phyloP scores from a whole-genome alignment of 805 yeast genomes.

The Ogataea kodamae region DNA sequence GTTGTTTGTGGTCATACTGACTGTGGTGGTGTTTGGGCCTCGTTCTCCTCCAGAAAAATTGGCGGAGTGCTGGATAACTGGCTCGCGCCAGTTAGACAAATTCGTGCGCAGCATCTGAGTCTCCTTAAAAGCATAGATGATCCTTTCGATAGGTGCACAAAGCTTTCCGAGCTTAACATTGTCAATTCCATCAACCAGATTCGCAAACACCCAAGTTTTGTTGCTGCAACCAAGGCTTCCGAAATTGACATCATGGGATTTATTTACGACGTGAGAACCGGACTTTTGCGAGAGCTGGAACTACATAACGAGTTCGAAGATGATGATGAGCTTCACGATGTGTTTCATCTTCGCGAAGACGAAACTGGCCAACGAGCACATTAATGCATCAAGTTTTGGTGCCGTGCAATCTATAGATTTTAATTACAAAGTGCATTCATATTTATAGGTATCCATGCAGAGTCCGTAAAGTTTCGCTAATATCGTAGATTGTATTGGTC shows the following conservation, averaged over 20 bases:
- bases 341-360: conserved; percentile 25
- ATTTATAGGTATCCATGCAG: conserved; percentile 20
- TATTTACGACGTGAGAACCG: conserved; percentile 79
- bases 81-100: conserved; percentile 65
- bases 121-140: conserved; percentile 48
- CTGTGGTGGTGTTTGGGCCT: conserved; percentile 90
- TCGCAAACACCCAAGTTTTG: conserved; percentile 61
- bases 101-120: conserved; percentile 56
- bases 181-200: conserved; percentile 67
- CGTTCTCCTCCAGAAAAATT: conserved; percentile 57
- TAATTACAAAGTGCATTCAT: conserved; percentile 3
- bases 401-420: too few species aligned
- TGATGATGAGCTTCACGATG: conserved; percentile 23
- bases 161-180: conserved; percentile 74
- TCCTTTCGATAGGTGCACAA: conserved; percentile 51
- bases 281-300: conserved; percentile 45
- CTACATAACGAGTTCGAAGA: conserved; percentile 24
- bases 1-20: conserved; percentile 92
- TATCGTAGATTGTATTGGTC: conserved; percentile 8
- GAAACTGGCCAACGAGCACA: conserved; percentile 7
- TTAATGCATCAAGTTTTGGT: too few species aligned
- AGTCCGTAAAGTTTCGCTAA: conserved; percentile 20
- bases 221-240: conserved; percentile 57
- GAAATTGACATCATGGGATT: conserved; percentile 78
- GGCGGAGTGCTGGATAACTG: conserved; percentile 73